Evolutionary conservation across 148 eudicot genomes (phyloP).

Genomic region (Fagopyrum homotropicum): DNA sequence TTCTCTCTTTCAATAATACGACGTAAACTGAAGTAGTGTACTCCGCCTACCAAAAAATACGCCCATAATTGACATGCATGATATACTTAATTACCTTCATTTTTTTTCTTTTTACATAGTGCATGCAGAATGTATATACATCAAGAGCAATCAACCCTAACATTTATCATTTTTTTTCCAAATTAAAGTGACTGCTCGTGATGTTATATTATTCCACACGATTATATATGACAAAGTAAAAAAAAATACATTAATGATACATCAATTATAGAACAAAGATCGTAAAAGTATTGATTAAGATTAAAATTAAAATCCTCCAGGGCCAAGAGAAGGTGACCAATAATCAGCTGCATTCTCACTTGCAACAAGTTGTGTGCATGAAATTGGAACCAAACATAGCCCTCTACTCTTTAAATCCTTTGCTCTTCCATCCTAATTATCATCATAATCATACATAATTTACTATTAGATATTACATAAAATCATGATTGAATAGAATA

Average conservation of each 20-base stretch:
- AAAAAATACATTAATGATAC: conserved; percentile 5
- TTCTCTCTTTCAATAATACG: too few species aligned
- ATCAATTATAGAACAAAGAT: conserved; percentile 2
- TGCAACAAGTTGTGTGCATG: conserved; percentile 58
- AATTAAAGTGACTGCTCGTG: conserved; percentile 38
- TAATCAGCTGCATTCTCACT: conserved; percentile 62
- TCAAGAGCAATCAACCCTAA: conserved; percentile 46
- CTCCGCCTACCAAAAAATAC: too few species aligned
- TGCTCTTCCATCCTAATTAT: conserved; percentile 3
- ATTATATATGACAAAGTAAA: conserved; percentile 13
- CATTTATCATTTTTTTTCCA: conserved; percentile 5
- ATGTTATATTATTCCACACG: conserved; percentile 32
- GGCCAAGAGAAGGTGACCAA: conserved; percentile 63
- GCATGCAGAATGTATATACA: conserved; percentile 17
- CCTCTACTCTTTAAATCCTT: conserved; percentile 72
- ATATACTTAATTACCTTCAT: background rate
- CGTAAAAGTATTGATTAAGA: background rate
- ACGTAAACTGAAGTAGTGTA: too few species aligned
- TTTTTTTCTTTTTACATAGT: background rate
- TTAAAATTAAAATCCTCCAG: conserved; percentile 33
- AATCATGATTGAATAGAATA: background rate
- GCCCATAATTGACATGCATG: too few species aligned
- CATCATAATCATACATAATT: background rate
- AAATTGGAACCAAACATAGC: conserved; percentile 65
- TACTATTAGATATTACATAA: background rate